A percentile compares a stretch with the other conserved stretches of the same genome.
These are phyloP conservation scores for Auricularia sp. DNA, from an alignment of 768 basidiomycete genomes.

Conservation along the genomic window DNA sequence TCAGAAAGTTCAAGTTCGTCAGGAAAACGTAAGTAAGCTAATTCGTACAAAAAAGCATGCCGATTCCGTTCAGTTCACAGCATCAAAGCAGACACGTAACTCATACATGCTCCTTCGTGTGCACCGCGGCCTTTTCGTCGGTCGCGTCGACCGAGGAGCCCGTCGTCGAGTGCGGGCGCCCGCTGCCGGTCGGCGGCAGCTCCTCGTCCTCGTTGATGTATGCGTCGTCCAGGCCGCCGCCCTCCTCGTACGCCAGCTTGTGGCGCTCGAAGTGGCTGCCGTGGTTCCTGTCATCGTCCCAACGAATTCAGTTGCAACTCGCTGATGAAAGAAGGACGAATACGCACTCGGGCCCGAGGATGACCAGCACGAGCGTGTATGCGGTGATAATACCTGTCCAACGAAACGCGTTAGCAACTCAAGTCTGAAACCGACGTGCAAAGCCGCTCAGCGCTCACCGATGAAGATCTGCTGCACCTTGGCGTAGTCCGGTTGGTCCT, in stretches of 20 bases:
- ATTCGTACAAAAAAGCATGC: background rate
- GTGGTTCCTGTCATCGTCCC: slow-evolving; percentile 41
- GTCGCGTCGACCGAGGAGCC: background rate
- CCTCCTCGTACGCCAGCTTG: slow-evolving; percentile 70
- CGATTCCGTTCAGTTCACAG: background rate
- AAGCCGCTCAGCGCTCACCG: slow-evolving; percentile 18
- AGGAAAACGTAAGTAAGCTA: background rate
- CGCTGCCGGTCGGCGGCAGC: background rate
- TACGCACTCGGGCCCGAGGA: slow-evolving; percentile 71
- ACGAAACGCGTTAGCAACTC: no score
- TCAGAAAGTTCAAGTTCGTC: no score
- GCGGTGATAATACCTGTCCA: slow-evolving; percentile 49
- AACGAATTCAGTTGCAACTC: background rate
- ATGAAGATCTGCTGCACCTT: slow-evolving; percentile 78
- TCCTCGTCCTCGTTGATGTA: slow-evolving; percentile 18
- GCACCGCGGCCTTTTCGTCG: background rate
- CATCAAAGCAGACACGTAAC: background rate
- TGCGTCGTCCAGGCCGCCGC: slow-evolving; percentile 45
- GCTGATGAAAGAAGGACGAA: background rate
- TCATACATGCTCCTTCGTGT: background rate
- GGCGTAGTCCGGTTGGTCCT: slow-evolving; percentile 53
- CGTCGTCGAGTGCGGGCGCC: background rate
- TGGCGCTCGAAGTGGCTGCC: slow-evolving; percentile 77
- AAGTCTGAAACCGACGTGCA: no score
- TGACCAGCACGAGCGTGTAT: slow-evolving; percentile 63